Conservation (phyloP, 2,329 filamentous ascomycete species). For the Arthrobotrys sphaeroides region DNA sequence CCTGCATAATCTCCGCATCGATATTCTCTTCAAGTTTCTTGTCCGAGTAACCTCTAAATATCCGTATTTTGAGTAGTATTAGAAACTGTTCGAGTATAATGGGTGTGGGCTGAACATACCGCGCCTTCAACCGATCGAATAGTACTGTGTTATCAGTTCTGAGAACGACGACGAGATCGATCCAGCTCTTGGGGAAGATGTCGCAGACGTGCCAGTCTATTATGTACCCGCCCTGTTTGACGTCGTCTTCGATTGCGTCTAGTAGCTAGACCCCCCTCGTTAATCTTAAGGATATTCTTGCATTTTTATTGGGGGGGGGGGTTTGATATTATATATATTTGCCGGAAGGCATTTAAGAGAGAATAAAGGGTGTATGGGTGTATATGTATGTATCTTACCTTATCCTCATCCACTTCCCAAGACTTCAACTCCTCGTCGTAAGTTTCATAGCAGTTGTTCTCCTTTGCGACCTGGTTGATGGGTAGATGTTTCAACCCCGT, state of each 20-base stretch:
- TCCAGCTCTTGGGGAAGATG: constrained; percentile 89
- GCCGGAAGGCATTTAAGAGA: no score
- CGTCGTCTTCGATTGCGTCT: constrained; percentile 85
- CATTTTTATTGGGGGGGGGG: no score
- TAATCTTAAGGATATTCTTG: constrained; percentile 6
- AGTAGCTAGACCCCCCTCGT: constrained; percentile 72
- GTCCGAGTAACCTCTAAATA: constrained; percentile 63
- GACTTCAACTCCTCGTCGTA: constrained; percentile 85
- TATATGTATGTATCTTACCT: constrained; percentile 69
- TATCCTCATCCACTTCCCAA: constrained; percentile 96
- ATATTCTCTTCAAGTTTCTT: constrained; percentile 94
- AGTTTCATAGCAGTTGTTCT: constrained; percentile 84
- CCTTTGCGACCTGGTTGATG: constrained; percentile 91
- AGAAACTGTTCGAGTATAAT: background rate
- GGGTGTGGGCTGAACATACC: constrained; percentile 68
- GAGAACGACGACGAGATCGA: constrained; percentile 93
- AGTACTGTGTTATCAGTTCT: constrained; percentile 80
- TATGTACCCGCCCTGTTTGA: constrained; percentile 80
- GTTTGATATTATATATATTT: no score
- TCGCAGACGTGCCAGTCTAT: constrained; percentile 99
- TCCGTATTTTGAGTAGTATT: background rate
- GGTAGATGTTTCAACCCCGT: constrained; percentile 79
- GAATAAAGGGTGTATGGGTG: background rate
- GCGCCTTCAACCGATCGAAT: constrained; percentile 81
- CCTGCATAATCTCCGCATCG: constrained; percentile 97